Base-by-base conservation (phyloP, 305 asterid species). In the Euphrasia arctica region DNA sequence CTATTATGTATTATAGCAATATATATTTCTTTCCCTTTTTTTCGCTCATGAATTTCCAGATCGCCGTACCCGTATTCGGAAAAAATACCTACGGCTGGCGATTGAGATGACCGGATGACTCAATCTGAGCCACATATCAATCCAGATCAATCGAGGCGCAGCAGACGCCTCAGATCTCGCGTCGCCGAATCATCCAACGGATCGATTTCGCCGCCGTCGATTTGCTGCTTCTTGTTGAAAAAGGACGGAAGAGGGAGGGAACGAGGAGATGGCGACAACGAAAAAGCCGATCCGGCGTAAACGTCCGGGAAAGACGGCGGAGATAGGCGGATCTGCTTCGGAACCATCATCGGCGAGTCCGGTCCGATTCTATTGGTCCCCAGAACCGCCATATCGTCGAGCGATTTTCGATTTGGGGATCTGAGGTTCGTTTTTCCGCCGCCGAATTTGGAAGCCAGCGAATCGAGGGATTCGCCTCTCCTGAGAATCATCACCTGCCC, bases 171-270 rank as follows among this genome's bases (percentile, higher is more conserved):
- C 70, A 91, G 63, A 67, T 83, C 92, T 70, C 85, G 74, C 12
- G 95, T 80, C 0, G 96, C 98, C 0, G 81, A 80, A 67, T 85
- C 82, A 2, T 84, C 87, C 36, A 49, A 68, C 5, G 76, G 54
- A 31, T 63, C 74, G 14, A 15, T 39, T 50, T 28, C 57, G 42
- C 12, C 70, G 13, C 41, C 69, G 28, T 63, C 62, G 28, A 4
- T 58, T 43, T 70, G 77, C 60, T 45, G 64, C 34, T 74, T 80
- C 63, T 77, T 79, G 63, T 61, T 83, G 78, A 83, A 89, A 60
- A 91, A 91, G 5, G 90, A 85, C 47, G 98, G 96, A 4, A 86
- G 62, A 32, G 98, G 98, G 13, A 91, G 70, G 1, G 96, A 69
- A 25, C 86, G 76, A 12, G 98, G 98, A 52, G 96, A 84, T 3